Base-by-base conservation (phyloP, 2,329 filamentous ascomycete genomes). In the Sphaerulina vaccinii region DNA sequence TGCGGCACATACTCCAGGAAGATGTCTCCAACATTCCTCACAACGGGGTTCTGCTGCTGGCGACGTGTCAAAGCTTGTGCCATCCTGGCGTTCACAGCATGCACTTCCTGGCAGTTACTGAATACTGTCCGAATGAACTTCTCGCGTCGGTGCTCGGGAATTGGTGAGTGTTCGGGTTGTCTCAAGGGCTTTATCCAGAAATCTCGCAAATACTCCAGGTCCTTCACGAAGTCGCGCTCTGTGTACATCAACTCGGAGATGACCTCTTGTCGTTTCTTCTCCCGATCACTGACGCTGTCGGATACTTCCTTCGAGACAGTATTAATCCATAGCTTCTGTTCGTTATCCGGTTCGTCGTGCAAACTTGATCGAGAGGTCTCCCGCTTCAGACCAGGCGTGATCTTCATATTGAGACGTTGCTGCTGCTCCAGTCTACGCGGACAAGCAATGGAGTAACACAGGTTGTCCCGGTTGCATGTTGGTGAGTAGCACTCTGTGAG, bases 321-420 rank as follows among this genome's bases (percentile, higher is more conserved):
- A 70, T 97, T 97, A 72, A 99, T 99, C 93, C 93, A 99, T 32
- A 99, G 80, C 71, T 97, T 97, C 75, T 97, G 93, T 70, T 97
- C 91, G 66, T 96, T 90, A 52, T 91, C 87, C 36, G 70, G 76
- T 57, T 93, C 89, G 62, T 95, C 90, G 65, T 95, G 91, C 65
- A 88, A 72, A 74, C 83, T 93, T 67, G 77, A 78, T 60, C 83
- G 79, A 5, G 84, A 87, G 49, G 85, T 81, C 60, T 85, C 83
- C 27, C 83, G 76, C 69, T 88, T 89, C 62, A 99, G 76, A 53
- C 91, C 91, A 23, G 90, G 90, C 61, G 92, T 89, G 56, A 91
- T 88, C 73, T 96, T 95, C 70, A 97, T 78, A 68, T 99, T 97
- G 61, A 97, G 74, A 59, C 93, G 81, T 40, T 93, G 93, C 66